A percentile compares a stretch with the other conserved stretches of the same genome.
Conservation (phyloP, 2,329 filamentous ascomycete species). For the Aplosporella prunicola region DNA sequence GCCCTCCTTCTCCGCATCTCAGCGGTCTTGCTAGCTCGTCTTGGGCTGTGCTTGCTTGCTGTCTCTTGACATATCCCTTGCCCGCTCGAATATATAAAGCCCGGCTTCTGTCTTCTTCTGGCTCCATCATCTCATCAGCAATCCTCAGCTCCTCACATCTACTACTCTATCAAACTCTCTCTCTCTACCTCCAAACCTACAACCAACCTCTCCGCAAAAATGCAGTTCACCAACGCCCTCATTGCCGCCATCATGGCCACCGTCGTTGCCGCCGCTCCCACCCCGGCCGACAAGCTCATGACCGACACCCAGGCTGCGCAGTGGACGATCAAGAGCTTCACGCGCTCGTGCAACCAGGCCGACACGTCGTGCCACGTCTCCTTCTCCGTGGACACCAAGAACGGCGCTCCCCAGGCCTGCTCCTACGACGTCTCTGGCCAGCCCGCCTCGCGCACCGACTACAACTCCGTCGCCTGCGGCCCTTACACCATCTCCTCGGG, state of each 20-base stretch:
- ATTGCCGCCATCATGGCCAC: background rate
- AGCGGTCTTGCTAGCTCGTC: too few species aligned
- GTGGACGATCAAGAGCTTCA: slow-evolving; percentile 7
- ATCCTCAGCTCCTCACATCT: background rate
- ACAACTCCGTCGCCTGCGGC: slow-evolving; percentile 7
- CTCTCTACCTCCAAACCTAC: background rate
- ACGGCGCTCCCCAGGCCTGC: slow-evolving; percentile 1
- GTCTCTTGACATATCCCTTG: too few species aligned
- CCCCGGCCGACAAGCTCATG: slow-evolving; percentile 6
- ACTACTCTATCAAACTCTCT: too few species aligned
- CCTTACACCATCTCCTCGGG: slow-evolving; percentile 1
- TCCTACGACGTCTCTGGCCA: slow-evolving; percentile 3
- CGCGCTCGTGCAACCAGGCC: slow-evolving; percentile 4
- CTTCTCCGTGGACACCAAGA: slow-evolving; percentile 5
- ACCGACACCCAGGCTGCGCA: background rate
- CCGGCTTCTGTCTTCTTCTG: too few species aligned
- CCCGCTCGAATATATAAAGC: too few species aligned
- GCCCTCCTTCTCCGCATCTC: too few species aligned
- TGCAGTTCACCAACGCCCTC: slow-evolving; percentile 7
- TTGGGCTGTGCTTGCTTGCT: too few species aligned
- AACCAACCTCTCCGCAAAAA: background rate
- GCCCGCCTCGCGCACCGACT: background rate
- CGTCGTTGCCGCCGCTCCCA: background rate
- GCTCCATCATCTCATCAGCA: slow-evolving; percentile 6
- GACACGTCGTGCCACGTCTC: slow-evolving; percentile 5